Evolutionary conservation across 1,284 basidiomycete species (phyloP).

Genomic region (Anthracocystis panici-leucophaei): DNA sequence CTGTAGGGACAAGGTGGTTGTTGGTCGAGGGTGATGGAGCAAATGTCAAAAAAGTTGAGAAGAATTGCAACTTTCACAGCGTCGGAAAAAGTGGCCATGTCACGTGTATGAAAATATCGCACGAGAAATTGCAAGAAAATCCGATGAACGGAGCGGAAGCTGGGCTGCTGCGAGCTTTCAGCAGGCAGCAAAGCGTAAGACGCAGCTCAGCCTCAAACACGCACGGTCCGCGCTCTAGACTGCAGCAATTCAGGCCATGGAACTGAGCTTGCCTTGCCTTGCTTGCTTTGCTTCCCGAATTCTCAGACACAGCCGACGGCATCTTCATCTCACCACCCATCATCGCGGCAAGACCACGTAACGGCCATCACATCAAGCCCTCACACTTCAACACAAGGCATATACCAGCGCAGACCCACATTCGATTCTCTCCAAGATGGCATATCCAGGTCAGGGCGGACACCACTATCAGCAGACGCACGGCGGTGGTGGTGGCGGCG

Average conservation of each 20-base stretch:
- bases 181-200: not conserved
- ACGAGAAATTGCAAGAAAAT: not conserved
- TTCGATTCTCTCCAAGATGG: constrained; percentile 29
- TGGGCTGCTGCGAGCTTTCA: constrained; percentile 12
- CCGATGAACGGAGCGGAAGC: not conserved
- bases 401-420: not conserved
- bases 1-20: not conserved
- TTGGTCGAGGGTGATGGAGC: not conserved
- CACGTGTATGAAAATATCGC: constrained; percentile 11
- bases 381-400: not conserved
- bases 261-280: not conserved
- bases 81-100: not conserved
- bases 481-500: constrained; percentile 41
- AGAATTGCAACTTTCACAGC: not conserved
- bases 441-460: constrained; percentile 61
- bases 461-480: constrained; percentile 56
- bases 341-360: not conserved
- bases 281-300: not conserved
- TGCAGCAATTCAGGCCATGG: no score
- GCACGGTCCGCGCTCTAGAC: constrained; percentile 17
- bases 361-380: not conserved
- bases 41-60: constrained; percentile 2
- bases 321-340: not conserved
- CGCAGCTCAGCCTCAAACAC: constrained; percentile 1
- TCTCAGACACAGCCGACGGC: constrained; percentile 1